Conservation (phyloP, 352 stramenopile genomes). For the Phytophthora fragariae region DNA sequence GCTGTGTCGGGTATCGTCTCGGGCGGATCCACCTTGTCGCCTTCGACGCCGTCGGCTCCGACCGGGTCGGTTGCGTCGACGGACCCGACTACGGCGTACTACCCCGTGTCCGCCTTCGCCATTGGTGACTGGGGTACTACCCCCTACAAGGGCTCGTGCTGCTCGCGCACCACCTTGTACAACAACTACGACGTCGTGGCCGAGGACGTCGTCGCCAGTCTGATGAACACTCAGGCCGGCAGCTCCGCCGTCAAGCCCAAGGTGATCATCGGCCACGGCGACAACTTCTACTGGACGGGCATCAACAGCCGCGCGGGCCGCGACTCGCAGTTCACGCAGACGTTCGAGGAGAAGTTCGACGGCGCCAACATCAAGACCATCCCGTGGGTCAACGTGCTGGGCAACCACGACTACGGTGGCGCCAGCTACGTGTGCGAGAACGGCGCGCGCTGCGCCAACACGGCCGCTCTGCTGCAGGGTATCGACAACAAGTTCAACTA, state of each 20-base stretch:
- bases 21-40: neutral
- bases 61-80: neutral
- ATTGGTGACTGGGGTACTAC: neutral
- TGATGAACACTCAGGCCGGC: neutral
- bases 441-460: neutral
- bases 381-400: slow-evolving; percentile 2
- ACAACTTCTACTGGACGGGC: slow-evolving; percentile 1
- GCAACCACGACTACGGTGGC: slow-evolving; percentile 10
- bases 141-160: neutral
- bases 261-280: neutral
- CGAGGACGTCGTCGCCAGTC: neutral
- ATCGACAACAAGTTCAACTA: slow-evolving; percentile 1
- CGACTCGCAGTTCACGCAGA: neutral
- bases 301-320: neutral
- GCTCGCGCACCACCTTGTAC: neutral
- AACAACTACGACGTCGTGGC: neutral
- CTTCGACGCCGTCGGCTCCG: neutral
- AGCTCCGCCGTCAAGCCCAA: neutral
- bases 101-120: neutral
- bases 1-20: neutral
- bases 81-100: neutral
- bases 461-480: neutral
- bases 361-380: slow-evolving; percentile 2
- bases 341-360: slow-evolving; percentile 4
- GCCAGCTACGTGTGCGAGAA: neutral